Percentiles rank a stretch among this genome's conserved stretches.
Conservation (phyloP, 495 filamentous ascomycete species). For the Cenococcum geophilum region DNA sequence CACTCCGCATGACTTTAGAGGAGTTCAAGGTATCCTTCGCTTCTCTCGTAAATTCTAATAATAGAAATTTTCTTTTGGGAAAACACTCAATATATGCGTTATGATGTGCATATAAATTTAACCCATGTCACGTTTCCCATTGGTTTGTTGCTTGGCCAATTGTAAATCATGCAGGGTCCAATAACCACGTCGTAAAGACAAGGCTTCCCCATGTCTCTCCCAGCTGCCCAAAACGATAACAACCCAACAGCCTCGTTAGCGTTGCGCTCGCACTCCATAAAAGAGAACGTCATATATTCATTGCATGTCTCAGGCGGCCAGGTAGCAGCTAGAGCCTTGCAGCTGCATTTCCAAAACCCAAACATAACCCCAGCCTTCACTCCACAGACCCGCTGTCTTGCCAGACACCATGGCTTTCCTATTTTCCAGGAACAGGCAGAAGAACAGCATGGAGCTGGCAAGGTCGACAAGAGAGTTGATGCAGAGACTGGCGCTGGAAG, state of each 20-base stretch:
- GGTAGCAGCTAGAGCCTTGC: slow-evolving; percentile 19
- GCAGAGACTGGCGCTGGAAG: slow-evolving; percentile 40
- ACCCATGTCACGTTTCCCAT: neutral
- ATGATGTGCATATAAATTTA: slow-evolving; percentile 2
- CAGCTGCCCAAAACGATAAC: slow-evolving; percentile 5
- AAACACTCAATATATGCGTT: neutral
- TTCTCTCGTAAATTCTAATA: neutral
- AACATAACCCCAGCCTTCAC: neutral
- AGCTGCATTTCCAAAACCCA: slow-evolving; percentile 8
- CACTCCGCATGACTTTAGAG: too few relatives aligned
- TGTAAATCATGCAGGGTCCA: neutral
- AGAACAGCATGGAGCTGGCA: slow-evolving; percentile 53
- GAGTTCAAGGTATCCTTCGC: too few relatives aligned
- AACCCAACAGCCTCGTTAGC: neutral
- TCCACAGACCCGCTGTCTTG: slow-evolving; percentile 8
- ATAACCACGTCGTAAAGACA: neutral
- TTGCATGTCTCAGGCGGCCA: slow-evolving; percentile 17
- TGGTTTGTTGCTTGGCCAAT: neutral
- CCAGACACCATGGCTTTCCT: slow-evolving; percentile 73
- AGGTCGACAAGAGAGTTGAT: slow-evolving; percentile 54
- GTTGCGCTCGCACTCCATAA: neutral
- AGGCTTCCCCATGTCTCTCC: neutral
- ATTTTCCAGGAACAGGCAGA: slow-evolving; percentile 62
- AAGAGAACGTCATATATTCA: neutral
- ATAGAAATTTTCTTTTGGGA: neutral